These are phyloP conservation scores for Penicillium macrosclerotiorum DNA, from an alignment of 495 filamentous ascomycete genomes.

Conservation along the genomic window DNA sequence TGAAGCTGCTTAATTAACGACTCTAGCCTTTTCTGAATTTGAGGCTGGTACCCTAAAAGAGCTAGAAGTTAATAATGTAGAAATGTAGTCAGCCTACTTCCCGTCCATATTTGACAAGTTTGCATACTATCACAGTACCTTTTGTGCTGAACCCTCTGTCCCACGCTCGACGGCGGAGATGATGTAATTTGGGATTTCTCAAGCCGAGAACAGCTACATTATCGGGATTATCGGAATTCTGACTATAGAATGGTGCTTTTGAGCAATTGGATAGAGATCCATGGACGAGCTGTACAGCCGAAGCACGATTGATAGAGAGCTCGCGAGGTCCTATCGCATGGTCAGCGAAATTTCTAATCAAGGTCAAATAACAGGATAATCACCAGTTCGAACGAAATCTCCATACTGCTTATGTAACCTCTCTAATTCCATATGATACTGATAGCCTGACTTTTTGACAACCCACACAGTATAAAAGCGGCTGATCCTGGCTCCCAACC, in stretches of 20 bases:
- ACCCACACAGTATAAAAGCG: slow-evolving; percentile 37
- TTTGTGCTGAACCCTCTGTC: slow-evolving; percentile 30
- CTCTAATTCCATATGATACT: slow-evolving; percentile 34
- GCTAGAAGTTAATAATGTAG: not conserved
- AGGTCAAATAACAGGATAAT: not conserved
- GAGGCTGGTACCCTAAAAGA: slow-evolving; percentile 11
- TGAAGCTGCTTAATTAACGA: slow-evolving; percentile 12
- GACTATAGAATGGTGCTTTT: slow-evolving; percentile 36
- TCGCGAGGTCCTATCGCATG: slow-evolving; percentile 30
- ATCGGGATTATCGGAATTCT: slow-evolving; percentile 14
- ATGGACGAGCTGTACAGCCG: slow-evolving; percentile 20
- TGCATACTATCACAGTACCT: slow-evolving; percentile 5
- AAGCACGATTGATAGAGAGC: slow-evolving; percentile 29
- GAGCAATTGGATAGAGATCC: slow-evolving; percentile 26
- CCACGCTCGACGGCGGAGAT: slow-evolving; percentile 36
- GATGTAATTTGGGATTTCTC: slow-evolving; percentile 30
- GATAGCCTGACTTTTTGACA: slow-evolving; percentile 24
- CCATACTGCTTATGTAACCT: slow-evolving; percentile 30
- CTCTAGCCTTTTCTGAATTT: slow-evolving; percentile 10
- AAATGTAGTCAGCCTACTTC: not conserved
- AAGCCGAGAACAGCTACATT: slow-evolving; percentile 26
- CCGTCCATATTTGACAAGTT: not conserved
- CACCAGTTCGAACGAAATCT: slow-evolving; percentile 31
- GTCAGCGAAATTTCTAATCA: too few species aligned
- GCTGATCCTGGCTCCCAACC: slow-evolving; percentile 36